These are phyloP conservation scores for Leucogyrophana mollusca DNA, from an alignment of 768 basidiomycete species.

Conservation along the genomic window DNA sequence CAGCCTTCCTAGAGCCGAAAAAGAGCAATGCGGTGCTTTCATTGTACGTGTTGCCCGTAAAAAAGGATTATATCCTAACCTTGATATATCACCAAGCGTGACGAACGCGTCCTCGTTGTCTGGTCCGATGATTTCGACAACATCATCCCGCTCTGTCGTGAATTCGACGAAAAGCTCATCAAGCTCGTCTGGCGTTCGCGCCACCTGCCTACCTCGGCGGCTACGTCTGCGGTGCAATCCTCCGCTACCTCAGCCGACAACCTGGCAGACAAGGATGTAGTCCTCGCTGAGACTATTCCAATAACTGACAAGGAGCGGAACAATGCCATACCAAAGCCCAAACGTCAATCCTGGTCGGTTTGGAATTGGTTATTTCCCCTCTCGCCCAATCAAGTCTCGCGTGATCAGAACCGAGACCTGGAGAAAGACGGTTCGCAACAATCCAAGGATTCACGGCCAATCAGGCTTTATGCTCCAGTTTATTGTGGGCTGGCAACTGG, in stretches of 20 bases:
- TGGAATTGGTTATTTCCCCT: conserved; percentile 47
- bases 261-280: conserved; percentile 42
- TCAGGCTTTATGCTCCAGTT: conserved; percentile 69
- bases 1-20: conserved; percentile 75
- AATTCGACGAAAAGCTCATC: conserved; percentile 79
- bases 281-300: conserved; percentile 14
- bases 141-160: conserved; percentile 67
- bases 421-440: conserved; percentile 49
- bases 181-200: conserved; percentile 72
- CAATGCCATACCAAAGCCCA: background rate
- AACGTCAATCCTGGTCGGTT: conserved; percentile 16
- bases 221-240: conserved; percentile 49
- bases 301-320: conserved; percentile 17
- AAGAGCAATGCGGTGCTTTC: conserved; percentile 90
- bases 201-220: conserved; percentile 15
- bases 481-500: conserved; percentile 68
- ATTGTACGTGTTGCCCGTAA: conserved; percentile 47
- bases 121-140: conserved; percentile 84
- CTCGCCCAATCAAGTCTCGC: conserved; percentile 23
- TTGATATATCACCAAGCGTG: conserved; percentile 48
- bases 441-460: conserved; percentile 36
- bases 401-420: conserved; percentile 33
- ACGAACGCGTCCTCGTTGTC: conserved; percentile 76
- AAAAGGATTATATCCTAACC: background rate
- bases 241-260: conserved; percentile 54